Evolutionary conservation across 495 filamentous ascomycete genomes (phyloP).

Genomic region (Sphaerosporella brunnea): DNA sequence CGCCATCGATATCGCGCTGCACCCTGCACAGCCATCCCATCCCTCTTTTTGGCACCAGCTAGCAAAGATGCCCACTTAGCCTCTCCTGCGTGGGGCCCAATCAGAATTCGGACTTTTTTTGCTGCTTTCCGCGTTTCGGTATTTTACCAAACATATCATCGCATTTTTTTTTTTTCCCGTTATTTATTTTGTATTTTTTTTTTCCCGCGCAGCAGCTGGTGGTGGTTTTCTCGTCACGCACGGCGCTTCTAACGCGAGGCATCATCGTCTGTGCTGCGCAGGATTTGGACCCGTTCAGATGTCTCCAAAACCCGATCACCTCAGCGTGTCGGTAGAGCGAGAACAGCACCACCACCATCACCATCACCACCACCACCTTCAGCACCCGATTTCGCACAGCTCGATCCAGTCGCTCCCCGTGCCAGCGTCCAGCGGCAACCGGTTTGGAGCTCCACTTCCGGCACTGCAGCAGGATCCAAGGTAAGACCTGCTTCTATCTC

Average conservation of each 20-base stretch:
- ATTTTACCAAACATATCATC: too few species aligned
- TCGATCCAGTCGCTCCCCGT: conserved; percentile 27
- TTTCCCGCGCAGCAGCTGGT: too few species aligned
- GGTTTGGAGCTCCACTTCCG: conserved; percentile 25
- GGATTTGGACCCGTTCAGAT: conserved; percentile 27
- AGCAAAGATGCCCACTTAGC: too few species aligned
- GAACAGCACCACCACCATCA: conserved; percentile 11
- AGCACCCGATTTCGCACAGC: conserved; percentile 23
- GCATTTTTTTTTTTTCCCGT: too few species aligned
- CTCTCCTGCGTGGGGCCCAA: too few species aligned
- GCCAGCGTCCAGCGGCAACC: conserved; percentile 22
- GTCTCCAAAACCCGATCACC: conserved; percentile 25
- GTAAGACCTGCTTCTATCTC: conserved; percentile 15
- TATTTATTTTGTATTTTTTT: conserved; percentile 1
- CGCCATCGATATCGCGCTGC: background rate
- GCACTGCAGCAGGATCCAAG: conserved; percentile 25
- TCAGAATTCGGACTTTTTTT: too few species aligned
- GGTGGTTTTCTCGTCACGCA: conserved; percentile 16
- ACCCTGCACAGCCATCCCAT: conserved; percentile 6
- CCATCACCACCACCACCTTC: conserved; percentile 11
- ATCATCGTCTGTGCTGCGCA: conserved; percentile 11
- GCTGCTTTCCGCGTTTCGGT: too few species aligned
- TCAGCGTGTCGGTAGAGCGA: conserved; percentile 26
- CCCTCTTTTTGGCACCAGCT: too few species aligned
- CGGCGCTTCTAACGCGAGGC: conserved; percentile 3